Base-by-base conservation (phyloP, 2,329 filamentous ascomycete genomes). In the Fusarium neocosmosporiellum region DNA sequence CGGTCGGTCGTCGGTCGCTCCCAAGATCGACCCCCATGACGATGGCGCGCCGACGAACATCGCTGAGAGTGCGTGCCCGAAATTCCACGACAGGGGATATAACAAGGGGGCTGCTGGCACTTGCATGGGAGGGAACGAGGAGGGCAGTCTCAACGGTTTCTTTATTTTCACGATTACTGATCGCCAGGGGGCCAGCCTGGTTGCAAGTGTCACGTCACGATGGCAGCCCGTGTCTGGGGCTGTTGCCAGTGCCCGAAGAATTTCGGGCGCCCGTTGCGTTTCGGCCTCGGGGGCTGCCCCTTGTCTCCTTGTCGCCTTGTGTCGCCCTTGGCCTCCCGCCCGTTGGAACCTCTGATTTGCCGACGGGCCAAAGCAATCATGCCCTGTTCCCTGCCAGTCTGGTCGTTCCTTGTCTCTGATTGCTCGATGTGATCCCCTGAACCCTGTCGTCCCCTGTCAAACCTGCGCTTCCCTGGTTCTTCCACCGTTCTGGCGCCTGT, bases 181-280 rank as follows among this genome's bases (percentile, higher is more conserved):
- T 77, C 75, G 69, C 71, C 73, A 75, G 71, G 71, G 71, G 71
- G 66, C 34, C 50, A 58, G 29, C 27, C 31, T 61, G 59, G 50
- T 59, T 27, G 33, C 33, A 29, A 65, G 60, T 71, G 67, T 75
- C 68, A 63, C 61, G 67, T 69, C 67, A 70, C 65, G 54, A 66
- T 57, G 59, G 59, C 54, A 58, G 46, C 22, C 29, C 57, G 31
- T 65, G 54, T 43, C 37, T 48, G 61, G 34, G 64, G 72, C 67
- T 70, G 54, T 54, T 46, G 63, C 67, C 43, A 39, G 55, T 37
- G 70, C 73, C 76, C 76, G 76, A 78, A 75, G 67, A 60, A 50
- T 68, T 75, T 78, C 76, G 76, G 76, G 72, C 72, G 63, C 67
- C 72, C 66, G 73, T 77, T 75, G 67, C 64, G 63, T 62, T 73